Evolutionary conservation across 2,329 filamentous ascomycete species (phyloP).

Genomic region (Colletotrichum magnum): DNA sequence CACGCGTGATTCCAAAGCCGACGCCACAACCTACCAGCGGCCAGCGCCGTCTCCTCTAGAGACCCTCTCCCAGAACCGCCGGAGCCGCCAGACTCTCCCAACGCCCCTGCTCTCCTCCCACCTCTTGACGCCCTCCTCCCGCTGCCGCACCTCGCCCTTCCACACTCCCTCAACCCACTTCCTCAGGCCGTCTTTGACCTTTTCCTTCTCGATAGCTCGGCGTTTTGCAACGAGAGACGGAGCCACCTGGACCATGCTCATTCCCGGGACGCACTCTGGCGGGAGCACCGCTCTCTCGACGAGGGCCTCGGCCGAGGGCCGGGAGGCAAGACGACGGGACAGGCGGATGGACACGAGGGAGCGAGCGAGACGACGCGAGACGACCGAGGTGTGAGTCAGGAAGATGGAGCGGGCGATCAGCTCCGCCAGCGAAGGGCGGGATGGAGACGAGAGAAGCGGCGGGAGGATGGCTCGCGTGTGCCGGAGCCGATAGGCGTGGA

Average conservation of each 20-base stretch:
- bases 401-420: constrained; percentile 77
- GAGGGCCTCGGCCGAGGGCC: constrained; percentile 72
- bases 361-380: constrained; percentile 74
- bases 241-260: constrained; percentile 60
- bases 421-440: constrained; percentile 71
- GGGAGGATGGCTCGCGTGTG: constrained; percentile 68
- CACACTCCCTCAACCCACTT: constrained; percentile 75
- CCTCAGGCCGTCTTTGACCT: constrained; percentile 76
- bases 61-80: constrained; percentile 77
- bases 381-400: constrained; percentile 74
- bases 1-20: background rate
- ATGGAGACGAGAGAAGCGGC: constrained; percentile 68
- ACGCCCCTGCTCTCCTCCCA: constrained; percentile 67
- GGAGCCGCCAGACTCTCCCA: constrained; percentile 72
- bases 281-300: constrained; percentile 76
- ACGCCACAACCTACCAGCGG: constrained; percentile 22
- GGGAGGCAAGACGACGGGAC: constrained; percentile 70
- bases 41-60: constrained; percentile 55
- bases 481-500: constrained; percentile 74
- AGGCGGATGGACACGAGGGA: constrained; percentile 77
- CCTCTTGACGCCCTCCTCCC: constrained; percentile 61
- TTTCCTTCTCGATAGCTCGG: constrained; percentile 75
- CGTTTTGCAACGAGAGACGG: constrained; percentile 74
- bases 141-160: constrained; percentile 65
- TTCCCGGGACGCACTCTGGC: constrained; percentile 70